phyloP scores from a whole-genome alignment of 2,329 filamentous ascomycete species.

The Exophiala lecanii-corni region DNA sequence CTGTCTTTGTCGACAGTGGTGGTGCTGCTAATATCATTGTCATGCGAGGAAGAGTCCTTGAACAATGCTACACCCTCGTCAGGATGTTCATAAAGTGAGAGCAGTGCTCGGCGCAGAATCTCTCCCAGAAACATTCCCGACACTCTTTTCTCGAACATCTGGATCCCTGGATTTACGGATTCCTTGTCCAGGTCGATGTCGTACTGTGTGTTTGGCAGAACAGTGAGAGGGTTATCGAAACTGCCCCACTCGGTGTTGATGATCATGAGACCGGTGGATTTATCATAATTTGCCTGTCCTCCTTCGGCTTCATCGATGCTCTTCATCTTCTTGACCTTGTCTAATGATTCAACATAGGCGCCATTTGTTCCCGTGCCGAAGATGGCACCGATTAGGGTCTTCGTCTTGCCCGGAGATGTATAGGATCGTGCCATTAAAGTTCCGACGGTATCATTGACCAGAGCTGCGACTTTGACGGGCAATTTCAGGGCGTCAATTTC shows the following conservation, averaged over 20 bases:
- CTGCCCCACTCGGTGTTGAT: slow-evolving; percentile 98
- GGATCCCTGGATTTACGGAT: slow-evolving; percentile 85
- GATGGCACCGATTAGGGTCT: slow-evolving; percentile 88
- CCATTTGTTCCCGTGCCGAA: slow-evolving; percentile 98
- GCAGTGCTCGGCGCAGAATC: slow-evolving; percentile 73
- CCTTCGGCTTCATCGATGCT: slow-evolving; percentile 47
- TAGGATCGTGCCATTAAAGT: slow-evolving; percentile 98
- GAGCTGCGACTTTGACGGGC: slow-evolving; percentile 87
- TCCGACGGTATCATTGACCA: slow-evolving; percentile 96
- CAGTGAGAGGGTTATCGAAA: slow-evolving; percentile 88
- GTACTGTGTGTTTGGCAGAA: slow-evolving; percentile 80
- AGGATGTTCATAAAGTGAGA: slow-evolving; percentile 60
- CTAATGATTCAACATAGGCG: slow-evolving; percentile 89
- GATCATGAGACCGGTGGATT: slow-evolving; percentile 86
- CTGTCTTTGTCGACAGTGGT: slow-evolving; percentile 64
- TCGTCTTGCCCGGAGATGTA: slow-evolving; percentile 79
- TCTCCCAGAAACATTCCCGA: slow-evolving; percentile 98
- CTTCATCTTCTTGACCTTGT: slow-evolving; percentile 73
- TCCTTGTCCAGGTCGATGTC: slow-evolving; percentile 72
- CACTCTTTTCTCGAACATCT: slow-evolving; percentile 98
- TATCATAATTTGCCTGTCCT: slow-evolving; percentile 63
- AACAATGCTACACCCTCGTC: slow-evolving; percentile 67
- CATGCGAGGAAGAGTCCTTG: slow-evolving; percentile 66
- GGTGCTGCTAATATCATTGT: slow-evolving; percentile 63
- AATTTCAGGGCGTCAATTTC: slow-evolving; percentile 84